Conservation (phyloP, 148 eudicot genomes). For the Linanthus parryae region DNA sequence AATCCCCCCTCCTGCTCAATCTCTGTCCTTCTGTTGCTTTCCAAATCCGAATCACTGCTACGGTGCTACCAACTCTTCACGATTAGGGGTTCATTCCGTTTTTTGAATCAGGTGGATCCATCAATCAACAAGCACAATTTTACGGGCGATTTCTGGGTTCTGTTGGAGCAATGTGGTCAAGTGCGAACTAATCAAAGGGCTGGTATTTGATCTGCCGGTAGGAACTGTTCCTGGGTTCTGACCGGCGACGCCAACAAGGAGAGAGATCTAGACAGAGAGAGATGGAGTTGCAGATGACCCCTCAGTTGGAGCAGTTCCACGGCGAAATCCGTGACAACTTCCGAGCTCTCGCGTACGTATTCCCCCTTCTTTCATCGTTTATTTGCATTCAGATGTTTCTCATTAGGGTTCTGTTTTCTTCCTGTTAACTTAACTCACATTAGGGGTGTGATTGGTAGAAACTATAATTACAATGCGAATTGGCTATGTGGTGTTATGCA, state of each 20-base stretch:
- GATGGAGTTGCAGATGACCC: constrained; percentile 62
- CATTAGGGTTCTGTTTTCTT: no score
- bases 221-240: constrained; percentile 6
- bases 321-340: constrained; percentile 93
- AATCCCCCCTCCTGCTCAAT: neutral
- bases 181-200: neutral
- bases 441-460: neutral
- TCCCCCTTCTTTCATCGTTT: neutral
- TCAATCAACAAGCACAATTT: no score
- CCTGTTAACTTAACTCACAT: neutral
- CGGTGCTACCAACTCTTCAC: neutral
- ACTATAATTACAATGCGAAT: no score
- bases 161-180: constrained; percentile 1
- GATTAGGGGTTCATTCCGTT: neutral
- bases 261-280: constrained; percentile 16
- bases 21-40: neutral
- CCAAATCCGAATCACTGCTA: neutral
- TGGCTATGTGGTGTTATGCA: no score
- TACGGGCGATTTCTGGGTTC: no score
- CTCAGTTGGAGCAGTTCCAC: constrained; percentile 98
- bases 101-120: no score
- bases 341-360: constrained; percentile 86
- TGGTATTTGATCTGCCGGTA: constrained; percentile 11
- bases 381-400: neutral
- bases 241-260: constrained; percentile 2